Evolutionary conservation across 2,329 filamentous ascomycete genomes (phyloP), one percentile per base, ranked within the genome.

Genomic region (Phialophora expanda): DNA sequence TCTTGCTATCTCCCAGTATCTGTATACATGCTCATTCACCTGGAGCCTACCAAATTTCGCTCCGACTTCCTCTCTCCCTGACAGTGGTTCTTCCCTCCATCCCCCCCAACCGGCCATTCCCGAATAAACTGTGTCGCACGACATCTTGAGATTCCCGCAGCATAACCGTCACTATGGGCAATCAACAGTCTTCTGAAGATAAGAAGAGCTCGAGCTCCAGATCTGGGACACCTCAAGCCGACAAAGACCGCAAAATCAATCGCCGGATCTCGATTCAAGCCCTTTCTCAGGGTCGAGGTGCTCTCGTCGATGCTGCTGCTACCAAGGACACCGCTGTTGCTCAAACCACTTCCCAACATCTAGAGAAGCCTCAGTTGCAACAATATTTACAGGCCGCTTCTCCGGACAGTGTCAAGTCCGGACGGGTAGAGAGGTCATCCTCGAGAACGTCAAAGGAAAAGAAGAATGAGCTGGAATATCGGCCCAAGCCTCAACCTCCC

Each of bases 301-400:
- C 77, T 41, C 78, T 75, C n/a, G 78, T 77, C 53, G 78, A 81
- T 69, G 77, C 79, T 5, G 79, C 79, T 11, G 78, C 79, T 22
- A 76, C 78, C 24, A 77, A 74, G 61, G 79, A 81, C 71, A 81
- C 73, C 60, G 79, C 78, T 55, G 78, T 78, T 24, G 79, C 79
- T 17, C 76, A 79, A 75, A 61, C 76, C 74, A 66, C 72, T 71
- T 64, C 78, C 73, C 68, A 73, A 73, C 67, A 76, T 58, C 50
- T 69, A 26, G 70, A 75, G 24, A 71, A 76, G 44, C 71, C 74
- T 41, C 73, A 75, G 12, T 74, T 76, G 50, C 79, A 81, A 59
- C 77, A 81, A 56, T 78, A 78, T 62, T 74, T 80, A 11, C 80
- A 80, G 68, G 76, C 78, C 60, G 77, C 76, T 59, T 71, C 73